Percentiles rank a stretch among this genome's conserved stretches.
phyloP scores from a whole-genome alignment of 1,284 basidiomycete species.

The Caloboletus inedulis region DNA sequence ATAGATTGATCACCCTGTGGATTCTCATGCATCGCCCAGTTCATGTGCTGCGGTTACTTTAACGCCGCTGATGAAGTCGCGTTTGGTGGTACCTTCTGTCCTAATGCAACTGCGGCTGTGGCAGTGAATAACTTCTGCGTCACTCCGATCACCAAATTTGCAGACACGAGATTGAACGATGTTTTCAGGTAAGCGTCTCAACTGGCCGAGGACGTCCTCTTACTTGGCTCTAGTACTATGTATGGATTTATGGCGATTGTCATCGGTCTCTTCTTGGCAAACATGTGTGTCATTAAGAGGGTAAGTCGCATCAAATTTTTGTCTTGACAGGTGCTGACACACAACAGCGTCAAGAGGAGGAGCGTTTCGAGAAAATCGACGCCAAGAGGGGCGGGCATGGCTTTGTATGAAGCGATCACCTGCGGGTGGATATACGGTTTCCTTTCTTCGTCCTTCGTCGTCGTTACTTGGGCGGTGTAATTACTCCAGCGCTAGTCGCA shows the following conservation, averaged over 20 bases:
- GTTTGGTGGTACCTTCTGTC: constrained; percentile 62
- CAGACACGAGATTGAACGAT: constrained; percentile 72
- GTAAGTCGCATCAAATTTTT: constrained; percentile 33
- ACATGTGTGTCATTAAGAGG: constrained; percentile 81
- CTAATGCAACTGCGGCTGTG: constrained; percentile 41
- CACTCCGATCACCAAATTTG: constrained; percentile 56
- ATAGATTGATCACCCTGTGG: not conserved
- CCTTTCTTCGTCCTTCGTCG: not conserved
- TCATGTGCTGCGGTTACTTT: constrained; percentile 83
- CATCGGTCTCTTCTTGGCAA: constrained; percentile 68
- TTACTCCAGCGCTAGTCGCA: constrained; percentile 11
- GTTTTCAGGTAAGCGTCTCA: constrained; percentile 62
- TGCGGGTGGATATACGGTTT: too few species aligned
- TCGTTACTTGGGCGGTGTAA: not conserved
- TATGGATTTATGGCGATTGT: constrained; percentile 85
- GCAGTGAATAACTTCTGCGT: constrained; percentile 60
- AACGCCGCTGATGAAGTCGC: constrained; percentile 57
- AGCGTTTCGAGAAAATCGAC: constrained; percentile 83
- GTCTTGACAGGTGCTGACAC: constrained; percentile 12
- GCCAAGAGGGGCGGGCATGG: constrained; percentile 78
- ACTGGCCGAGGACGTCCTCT: constrained; percentile 1
- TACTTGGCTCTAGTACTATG: constrained; percentile 39
- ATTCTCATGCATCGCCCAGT: constrained; percentile 37
- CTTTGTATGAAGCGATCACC: constrained; percentile 61
- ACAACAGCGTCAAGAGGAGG: constrained; percentile 66